Evolutionary conservation across 2,329 filamentous ascomycete species (phyloP), one percentile per base, ranked within the genome.

Genomic region (Curvularia hawaiiensis): DNA sequence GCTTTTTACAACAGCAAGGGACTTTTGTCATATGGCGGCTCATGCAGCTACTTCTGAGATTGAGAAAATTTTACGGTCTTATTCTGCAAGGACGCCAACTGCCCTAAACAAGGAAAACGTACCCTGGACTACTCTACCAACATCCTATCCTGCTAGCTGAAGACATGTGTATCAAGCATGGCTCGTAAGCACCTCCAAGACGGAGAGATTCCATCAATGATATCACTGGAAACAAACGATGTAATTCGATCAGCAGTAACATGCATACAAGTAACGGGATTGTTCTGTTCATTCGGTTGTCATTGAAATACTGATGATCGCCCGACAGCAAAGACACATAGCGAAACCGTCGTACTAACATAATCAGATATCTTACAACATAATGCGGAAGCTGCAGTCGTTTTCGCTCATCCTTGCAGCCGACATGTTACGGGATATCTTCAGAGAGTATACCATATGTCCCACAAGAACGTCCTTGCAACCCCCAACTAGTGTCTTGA

Each of bases 391-490:
- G 22, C 50, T 56, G 43, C 43, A 53, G 22, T 56, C 54, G 14
- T 28, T 53, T 2, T 56, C 43, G n/a, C 44, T 40, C 45, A 58
- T 58, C 31, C 35, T 54, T 11, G 55, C 55, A n/a, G 45, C 55
- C 10, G 55, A 28, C 55, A 58, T 58, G 26, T 58, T 58, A 18
- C 51, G 45, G 10, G 55, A 45, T 33, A 58, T 54, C 46, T 58
- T 54, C 18, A 58, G 33, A 22, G 53, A 52, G n/a, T 60, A 60
- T 24, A 50, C 20, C 55, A 60, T 60, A 31, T 60, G 58, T 33
- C 56, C 59, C 9, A 59, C 52, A 52, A 61, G 16, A 8, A 61
- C 33, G 33, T 61, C 56, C 16, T 60, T 59, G 22, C 52, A 59
- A 4, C 31, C 56, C 8, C 53, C 50, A n/a, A 59, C 20, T 26